Conservation (phyloP, 2,329 filamentous ascomycete genomes). For the Nemania bipapillata region DNA sequence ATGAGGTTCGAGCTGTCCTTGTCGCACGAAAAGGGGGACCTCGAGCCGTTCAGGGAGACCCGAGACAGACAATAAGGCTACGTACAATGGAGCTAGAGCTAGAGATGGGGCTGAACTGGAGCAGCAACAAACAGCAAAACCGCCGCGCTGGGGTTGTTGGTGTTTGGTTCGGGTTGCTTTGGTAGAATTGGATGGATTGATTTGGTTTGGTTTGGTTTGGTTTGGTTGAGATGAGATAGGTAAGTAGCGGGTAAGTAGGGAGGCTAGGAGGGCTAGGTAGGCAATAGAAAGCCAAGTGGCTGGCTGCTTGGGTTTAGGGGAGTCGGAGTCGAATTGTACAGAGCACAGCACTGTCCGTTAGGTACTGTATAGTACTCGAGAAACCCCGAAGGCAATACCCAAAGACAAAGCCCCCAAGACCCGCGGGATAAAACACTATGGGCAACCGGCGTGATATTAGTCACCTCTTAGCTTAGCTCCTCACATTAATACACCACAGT, state of each 20-base stretch:
- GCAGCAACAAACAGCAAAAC: constrained; percentile 21
- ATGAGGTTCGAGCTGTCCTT: constrained; percentile 14
- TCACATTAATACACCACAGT: constrained; percentile 9
- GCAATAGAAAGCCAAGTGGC: constrained; percentile 32
- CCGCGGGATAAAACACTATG: constrained; percentile 27
- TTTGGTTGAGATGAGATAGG: constrained; percentile 25
- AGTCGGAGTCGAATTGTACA: constrained; percentile 14
- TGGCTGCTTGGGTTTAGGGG: constrained; percentile 27
- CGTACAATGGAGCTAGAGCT: constrained; percentile 24
- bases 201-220: constrained; percentile 13
- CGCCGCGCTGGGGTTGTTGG: not conserved
- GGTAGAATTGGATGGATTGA: constrained; percentile 15
- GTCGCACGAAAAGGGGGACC: constrained; percentile 23
- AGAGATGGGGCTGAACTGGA: constrained; percentile 5
- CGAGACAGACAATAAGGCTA: constrained; percentile 11
- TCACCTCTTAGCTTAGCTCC: constrained; percentile 27
- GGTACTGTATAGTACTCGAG: not conserved
- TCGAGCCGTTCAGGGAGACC: constrained; percentile 6
- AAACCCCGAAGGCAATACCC: not conserved
- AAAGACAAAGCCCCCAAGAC: constrained; percentile 8
- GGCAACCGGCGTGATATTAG: constrained; percentile 24
- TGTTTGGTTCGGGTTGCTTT: constrained; percentile 8
- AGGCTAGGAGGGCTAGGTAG: not conserved
- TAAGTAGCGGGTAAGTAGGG: not conserved
- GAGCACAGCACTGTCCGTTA: not conserved